A percentile compares a stretch with the other conserved stretches of the same genome.
Conservation (phyloP, 768 basidiomycete genomes). For the Macrolepiota dolichaula region DNA sequence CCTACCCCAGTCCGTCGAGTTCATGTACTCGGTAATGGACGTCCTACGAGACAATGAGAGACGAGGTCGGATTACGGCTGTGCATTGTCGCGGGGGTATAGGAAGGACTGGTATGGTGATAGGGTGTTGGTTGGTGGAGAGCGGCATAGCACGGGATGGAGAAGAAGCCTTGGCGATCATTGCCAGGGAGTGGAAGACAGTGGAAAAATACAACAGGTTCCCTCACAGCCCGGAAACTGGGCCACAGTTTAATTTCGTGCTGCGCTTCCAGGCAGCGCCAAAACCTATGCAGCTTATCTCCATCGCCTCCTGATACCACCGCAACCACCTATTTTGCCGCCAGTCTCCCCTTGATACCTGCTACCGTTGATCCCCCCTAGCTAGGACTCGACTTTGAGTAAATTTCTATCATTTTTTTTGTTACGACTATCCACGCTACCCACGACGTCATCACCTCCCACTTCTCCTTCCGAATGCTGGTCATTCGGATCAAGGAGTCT, state of each 20-base stretch:
- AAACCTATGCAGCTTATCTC: slow-evolving; percentile 7
- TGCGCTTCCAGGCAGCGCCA: slow-evolving; percentile 40
- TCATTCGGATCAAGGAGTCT: not conserved
- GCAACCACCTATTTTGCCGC: not conserved
- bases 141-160: slow-evolving; percentile 57
- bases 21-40: slow-evolving; percentile 56
- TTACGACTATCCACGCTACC: not conserved
- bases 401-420: not conserved
- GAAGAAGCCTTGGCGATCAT: slow-evolving; percentile 63
- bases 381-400: not conserved
- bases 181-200: slow-evolving; percentile 66
- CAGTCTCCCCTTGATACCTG: not conserved
- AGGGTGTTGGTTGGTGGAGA: slow-evolving; percentile 77
- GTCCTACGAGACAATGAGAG: slow-evolving; percentile 58
- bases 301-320: not conserved
- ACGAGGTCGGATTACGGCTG: slow-evolving; percentile 60
- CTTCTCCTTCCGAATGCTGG: not conserved
- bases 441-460: not conserved
- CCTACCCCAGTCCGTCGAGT: slow-evolving; percentile 55
- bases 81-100: slow-evolving; percentile 80
- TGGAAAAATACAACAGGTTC: slow-evolving; percentile 75
- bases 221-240: slow-evolving; percentile 81
- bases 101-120: slow-evolving; percentile 62
- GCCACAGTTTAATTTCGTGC: slow-evolving; percentile 73
- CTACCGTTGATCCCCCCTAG: not conserved